These are phyloP conservation scores for Ophiostoma perfectum DNA, from an alignment of 2,329 filamentous ascomycete genomes.

Conservation along the genomic window DNA sequence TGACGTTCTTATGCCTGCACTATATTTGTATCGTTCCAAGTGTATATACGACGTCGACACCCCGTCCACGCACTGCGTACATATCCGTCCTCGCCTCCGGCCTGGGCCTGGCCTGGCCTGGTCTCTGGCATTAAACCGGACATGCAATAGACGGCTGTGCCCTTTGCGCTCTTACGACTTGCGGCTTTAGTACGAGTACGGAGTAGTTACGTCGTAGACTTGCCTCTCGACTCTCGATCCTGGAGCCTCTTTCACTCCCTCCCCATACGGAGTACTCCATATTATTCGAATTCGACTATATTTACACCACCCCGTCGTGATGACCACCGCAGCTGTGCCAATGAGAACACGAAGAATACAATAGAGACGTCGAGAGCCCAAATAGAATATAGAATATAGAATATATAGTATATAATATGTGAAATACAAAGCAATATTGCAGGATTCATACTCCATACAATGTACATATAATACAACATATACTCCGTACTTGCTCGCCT, in stretches of 20 bases:
- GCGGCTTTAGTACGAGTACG: not conserved
- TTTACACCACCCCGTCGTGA: not conserved
- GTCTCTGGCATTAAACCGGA: not conserved
- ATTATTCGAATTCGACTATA: too few species aligned
- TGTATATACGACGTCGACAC: conserved; percentile 12
- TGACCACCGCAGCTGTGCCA: not conserved
- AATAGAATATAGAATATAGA: not conserved
- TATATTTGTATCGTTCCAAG: not conserved
- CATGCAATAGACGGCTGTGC: not conserved
- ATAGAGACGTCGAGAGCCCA: not conserved
- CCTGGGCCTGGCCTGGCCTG: not conserved
- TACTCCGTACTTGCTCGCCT: not conserved
- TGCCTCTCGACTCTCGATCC: too few species aligned
- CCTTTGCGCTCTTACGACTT: not conserved
- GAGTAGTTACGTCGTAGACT: too few species aligned
- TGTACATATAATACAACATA: not conserved
- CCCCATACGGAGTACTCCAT: not conserved
- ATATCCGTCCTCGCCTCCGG: conserved; percentile 5
- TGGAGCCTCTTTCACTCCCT: too few species aligned
- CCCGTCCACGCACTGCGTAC: conserved; percentile 11
- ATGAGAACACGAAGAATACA: conserved; percentile 3
- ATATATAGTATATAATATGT: too few species aligned
- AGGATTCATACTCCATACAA: too few species aligned
- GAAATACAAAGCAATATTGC: too few species aligned
- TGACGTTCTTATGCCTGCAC: not conserved